Conservation (phyloP, 768 basidiomycete genomes). For the Floccularia luteovirens region DNA sequence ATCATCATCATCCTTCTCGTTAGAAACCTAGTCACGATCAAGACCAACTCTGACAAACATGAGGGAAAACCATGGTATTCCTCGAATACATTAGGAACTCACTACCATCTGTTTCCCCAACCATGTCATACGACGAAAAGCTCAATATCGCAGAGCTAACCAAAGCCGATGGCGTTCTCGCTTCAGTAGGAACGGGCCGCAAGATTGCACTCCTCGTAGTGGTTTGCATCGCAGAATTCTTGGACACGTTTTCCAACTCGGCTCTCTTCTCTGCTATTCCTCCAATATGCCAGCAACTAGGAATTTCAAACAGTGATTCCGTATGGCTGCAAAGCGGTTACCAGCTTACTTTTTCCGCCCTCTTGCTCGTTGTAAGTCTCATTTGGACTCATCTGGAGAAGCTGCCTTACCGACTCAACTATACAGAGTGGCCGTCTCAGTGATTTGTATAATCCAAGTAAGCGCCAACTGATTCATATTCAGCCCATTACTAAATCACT, state of each 20-base stretch:
- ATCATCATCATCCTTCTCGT: too few relatives aligned
- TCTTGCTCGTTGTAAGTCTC: conserved; percentile 24
- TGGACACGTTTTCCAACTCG: conserved; percentile 37
- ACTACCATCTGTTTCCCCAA: not conserved
- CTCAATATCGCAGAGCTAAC: not conserved
- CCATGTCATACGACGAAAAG: not conserved
- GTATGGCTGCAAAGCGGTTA: conserved; percentile 37
- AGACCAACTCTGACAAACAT: not conserved
- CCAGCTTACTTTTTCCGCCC: conserved; percentile 33
- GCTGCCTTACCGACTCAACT: conserved; percentile 1
- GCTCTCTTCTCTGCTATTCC: conserved; percentile 31
- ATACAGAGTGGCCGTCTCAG: conserved; percentile 27
- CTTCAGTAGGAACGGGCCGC: not conserved
- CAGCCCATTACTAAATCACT: not conserved
- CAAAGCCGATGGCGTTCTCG: not conserved
- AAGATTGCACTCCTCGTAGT: conserved; percentile 17
- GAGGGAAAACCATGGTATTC: not conserved
- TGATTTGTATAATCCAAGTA: conserved; percentile 34
- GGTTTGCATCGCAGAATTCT: conserved; percentile 32
- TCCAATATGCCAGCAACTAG: conserved; percentile 14
- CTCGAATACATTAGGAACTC: not conserved
- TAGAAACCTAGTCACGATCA: too few relatives aligned
- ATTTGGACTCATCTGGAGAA: not conserved
- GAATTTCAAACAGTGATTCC: conserved; percentile 14
- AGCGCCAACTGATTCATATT: conserved; percentile 3